These are phyloP conservation scores for Cercospora brassicicola DNA, from an alignment of 2,329 filamentous ascomycete species.

Conservation along the genomic window DNA sequence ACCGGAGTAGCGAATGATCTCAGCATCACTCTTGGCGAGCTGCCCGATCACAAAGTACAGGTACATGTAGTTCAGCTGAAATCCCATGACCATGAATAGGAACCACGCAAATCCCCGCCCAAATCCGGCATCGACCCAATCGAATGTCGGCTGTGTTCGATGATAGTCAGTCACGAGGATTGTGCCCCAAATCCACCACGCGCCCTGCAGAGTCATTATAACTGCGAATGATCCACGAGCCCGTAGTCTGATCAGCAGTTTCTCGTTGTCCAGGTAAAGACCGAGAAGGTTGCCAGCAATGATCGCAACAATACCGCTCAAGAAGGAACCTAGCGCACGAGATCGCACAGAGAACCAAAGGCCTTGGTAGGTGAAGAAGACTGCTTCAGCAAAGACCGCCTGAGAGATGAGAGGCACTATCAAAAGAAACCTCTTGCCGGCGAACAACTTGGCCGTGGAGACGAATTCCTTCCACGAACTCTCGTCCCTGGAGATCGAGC, in stretches of 20 bases:
- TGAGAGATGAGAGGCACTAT: slow-evolving; percentile 69
- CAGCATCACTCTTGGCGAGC: slow-evolving; percentile 60
- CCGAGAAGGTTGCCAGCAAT: slow-evolving; percentile 66
- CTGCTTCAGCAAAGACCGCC: slow-evolving; percentile 68
- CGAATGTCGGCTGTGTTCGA: slow-evolving; percentile 59
- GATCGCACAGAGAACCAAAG: slow-evolving; percentile 71
- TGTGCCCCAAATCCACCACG: slow-evolving; percentile 72
- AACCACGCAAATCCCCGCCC: slow-evolving; percentile 67
- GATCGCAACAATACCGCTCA: slow-evolving; percentile 67
- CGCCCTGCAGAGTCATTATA: slow-evolving; percentile 61
- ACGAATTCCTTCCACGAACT: slow-evolving; percentile 61
- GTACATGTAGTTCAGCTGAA: slow-evolving; percentile 73
- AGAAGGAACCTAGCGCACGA: slow-evolving; percentile 68
- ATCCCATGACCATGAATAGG: slow-evolving; percentile 65
- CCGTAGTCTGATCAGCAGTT: slow-evolving; percentile 56
- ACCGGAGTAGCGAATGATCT: slow-evolving; percentile 68
- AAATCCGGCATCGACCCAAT: slow-evolving; percentile 66
- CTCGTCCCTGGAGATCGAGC: slow-evolving; percentile 54
- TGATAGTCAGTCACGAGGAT: slow-evolving; percentile 63
- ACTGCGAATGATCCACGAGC: slow-evolving; percentile 57
- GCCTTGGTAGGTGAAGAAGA: slow-evolving; percentile 64
- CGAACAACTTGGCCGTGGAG: slow-evolving; percentile 59
- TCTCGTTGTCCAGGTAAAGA: slow-evolving; percentile 61
- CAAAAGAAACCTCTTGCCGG: slow-evolving; percentile 62
- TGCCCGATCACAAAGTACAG: slow-evolving; percentile 71